Evolutionary conservation across 2,329 filamentous ascomycete genomes (phyloP).

Genomic region (Zalaria sp.): DNA sequence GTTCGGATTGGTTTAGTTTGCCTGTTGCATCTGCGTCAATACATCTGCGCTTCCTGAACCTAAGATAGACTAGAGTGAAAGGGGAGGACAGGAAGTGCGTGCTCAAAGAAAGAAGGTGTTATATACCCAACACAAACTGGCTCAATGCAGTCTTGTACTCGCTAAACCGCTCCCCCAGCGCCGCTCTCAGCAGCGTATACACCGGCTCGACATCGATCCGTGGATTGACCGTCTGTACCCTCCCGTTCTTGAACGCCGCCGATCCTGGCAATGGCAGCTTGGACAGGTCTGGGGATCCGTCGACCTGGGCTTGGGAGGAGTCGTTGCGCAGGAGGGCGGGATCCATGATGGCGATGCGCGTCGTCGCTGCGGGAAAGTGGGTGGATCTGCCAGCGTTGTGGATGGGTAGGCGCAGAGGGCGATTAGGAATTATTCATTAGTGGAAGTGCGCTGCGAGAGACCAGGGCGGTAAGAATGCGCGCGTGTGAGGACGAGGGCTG

Average conservation of each 20-base stretch:
- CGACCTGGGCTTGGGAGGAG: conserved; percentile 10
- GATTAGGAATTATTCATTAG: background rate
- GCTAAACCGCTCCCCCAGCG: conserved; percentile 45
- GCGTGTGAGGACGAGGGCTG: background rate
- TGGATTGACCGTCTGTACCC: conserved; percentile 34
- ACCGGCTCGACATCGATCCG: conserved; percentile 49
- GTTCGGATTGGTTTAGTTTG: conserved; percentile 47
- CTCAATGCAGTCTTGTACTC: conserved; percentile 45
- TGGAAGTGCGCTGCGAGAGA: background rate
- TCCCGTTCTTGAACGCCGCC: conserved; percentile 17
- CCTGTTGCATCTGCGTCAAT: conserved; percentile 20
- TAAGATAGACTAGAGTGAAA: background rate
- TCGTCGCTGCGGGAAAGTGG: background rate
- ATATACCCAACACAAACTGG: conserved; percentile 42
- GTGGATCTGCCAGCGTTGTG: background rate
- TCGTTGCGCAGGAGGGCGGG: conserved; percentile 14
- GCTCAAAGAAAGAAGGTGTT: too few species aligned
- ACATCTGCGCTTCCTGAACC: background rate
- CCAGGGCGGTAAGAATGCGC: background rate
- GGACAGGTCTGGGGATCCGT: conserved; percentile 9
- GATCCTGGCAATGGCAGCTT: conserved; percentile 10
- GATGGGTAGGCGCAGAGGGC: background rate
- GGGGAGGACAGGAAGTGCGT: too few species aligned
- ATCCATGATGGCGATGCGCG: conserved; percentile 15
- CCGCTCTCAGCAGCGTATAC: conserved; percentile 46